Conservation (phyloP, 2,329 filamentous ascomycete species). For the Penicillium sp. region DNA sequence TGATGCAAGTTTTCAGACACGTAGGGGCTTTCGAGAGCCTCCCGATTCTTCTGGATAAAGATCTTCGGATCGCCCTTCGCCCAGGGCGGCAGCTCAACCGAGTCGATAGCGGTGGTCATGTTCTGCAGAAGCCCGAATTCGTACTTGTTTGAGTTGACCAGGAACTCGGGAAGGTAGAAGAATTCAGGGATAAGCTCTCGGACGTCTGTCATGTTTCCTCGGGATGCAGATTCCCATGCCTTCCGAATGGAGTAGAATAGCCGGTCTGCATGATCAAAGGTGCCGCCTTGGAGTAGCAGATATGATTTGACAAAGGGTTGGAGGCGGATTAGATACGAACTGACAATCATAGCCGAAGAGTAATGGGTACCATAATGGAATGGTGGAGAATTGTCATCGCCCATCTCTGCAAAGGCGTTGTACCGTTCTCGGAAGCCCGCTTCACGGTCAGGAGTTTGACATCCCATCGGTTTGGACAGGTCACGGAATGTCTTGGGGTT, state of each 20-base stretch:
- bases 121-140: slow-evolving; percentile 89
- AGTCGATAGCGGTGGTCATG: slow-evolving; percentile 72
- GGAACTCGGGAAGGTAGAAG: slow-evolving; percentile 91
- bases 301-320: slow-evolving; percentile 97
- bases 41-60: slow-evolving; percentile 92
- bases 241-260: slow-evolving; percentile 91
- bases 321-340: slow-evolving; percentile 89
- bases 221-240: slow-evolving; percentile 86
- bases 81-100: slow-evolving; percentile 90
- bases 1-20: slow-evolving; percentile 85
- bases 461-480: slow-evolving; percentile 93
- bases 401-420: slow-evolving; percentile 84
- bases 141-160: slow-evolving; percentile 90
- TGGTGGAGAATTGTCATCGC: slow-evolving; percentile 67
- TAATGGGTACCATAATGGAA: slow-evolving; percentile 99
- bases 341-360: slow-evolving; percentile 98
- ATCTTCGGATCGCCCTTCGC: slow-evolving; percentile 94
- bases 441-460: slow-evolving; percentile 73
- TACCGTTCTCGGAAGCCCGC: slow-evolving; percentile 80
- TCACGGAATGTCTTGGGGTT: slow-evolving; percentile 86
- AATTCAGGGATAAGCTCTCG: slow-evolving; percentile 95
- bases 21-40: slow-evolving; percentile 88
- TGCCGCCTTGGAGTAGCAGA: slow-evolving; percentile 88
- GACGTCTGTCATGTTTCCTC: slow-evolving; percentile 88
- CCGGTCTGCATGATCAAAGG: slow-evolving; percentile 91